Percentiles rank a stretch among this genome's conserved stretches.
Evolutionary conservation across 805 yeast genomes (phyloP).

Genomic region (Saccharomycopsis guyanensis): DNA sequence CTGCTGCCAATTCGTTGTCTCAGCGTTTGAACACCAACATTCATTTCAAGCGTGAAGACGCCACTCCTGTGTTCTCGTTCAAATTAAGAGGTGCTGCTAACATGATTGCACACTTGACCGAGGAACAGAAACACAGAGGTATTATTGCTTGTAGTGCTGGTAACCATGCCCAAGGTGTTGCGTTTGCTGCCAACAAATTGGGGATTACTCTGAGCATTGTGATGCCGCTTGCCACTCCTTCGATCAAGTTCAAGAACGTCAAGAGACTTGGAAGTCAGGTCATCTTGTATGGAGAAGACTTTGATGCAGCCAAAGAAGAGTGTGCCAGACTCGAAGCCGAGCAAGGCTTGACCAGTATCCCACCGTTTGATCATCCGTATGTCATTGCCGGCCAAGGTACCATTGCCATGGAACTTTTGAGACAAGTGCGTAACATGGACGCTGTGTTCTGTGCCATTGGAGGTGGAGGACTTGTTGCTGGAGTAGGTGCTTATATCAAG

Average conservation of each 20-base stretch:
- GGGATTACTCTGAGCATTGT: slow-evolving; percentile 93
- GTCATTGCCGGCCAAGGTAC: slow-evolving; percentile 99
- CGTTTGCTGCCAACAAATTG: slow-evolving; percentile 77
- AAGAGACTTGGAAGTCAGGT: slow-evolving; percentile 90
- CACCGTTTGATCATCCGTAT: slow-evolving; percentile 98
- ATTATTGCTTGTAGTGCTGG: slow-evolving; percentile 99
- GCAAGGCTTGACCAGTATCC: slow-evolving; percentile 78
- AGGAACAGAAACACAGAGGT: slow-evolving; percentile 61
- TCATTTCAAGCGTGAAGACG: slow-evolving; percentile 81
- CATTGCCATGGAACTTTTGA: slow-evolving; percentile 82
- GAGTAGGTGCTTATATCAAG: slow-evolving; percentile 83
- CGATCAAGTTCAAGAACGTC: slow-evolving; percentile 88
- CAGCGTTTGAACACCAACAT: slow-evolving; percentile 71
- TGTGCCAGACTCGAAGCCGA: slow-evolving; percentile 64
- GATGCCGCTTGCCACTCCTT: slow-evolving; percentile 96
- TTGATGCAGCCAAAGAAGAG: slow-evolving; percentile 90
- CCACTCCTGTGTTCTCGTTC: slow-evolving; percentile 91
- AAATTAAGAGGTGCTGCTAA: slow-evolving; percentile 97
- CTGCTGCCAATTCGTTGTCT: slow-evolving; percentile 66
- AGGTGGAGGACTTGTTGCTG: slow-evolving; percentile 95
- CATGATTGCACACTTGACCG: slow-evolving; percentile 78
- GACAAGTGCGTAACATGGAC: slow-evolving; percentile 75
- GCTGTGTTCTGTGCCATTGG: slow-evolving; percentile 94
- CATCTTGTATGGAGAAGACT: slow-evolving; percentile 87
- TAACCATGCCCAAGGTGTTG: slow-evolving; percentile 99